Conservation (phyloP, 2,329 filamentous ascomycete genomes). For the Bisporella sp. region DNA sequence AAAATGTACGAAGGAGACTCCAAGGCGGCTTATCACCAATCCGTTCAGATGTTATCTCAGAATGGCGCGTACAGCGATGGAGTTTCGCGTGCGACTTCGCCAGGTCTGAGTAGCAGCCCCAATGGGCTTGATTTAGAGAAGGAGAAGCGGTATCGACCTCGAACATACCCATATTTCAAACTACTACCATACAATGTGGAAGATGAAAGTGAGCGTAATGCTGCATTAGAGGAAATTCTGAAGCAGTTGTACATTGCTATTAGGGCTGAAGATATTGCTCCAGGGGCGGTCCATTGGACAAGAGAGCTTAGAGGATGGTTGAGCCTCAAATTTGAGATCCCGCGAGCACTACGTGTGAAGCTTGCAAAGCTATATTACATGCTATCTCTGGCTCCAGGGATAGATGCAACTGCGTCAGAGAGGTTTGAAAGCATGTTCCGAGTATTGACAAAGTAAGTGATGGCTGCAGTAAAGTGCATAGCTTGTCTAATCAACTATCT, state of each 20-base stretch:
- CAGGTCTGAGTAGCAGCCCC: conserved; percentile 52
- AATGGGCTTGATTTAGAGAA: conserved; percentile 43
- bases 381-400: conserved; percentile 79
- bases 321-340: conserved; percentile 94
- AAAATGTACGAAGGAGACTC: conserved; percentile 24
- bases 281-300: conserved; percentile 94
- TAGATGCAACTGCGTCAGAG: conserved; percentile 76
- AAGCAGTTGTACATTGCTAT: conserved; percentile 91
- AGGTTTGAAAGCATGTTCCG: conserved; percentile 97
- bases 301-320: conserved; percentile 94
- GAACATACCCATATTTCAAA: conserved; percentile 88
- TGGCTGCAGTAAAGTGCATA: conserved; percentile 11
- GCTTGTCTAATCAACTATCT: conserved; percentile 18
- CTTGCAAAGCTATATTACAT: conserved; percentile 92
- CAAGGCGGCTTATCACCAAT: conserved; percentile 24
- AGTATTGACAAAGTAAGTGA: conserved; percentile 78
- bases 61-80: conserved; percentile 44
- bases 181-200: conserved; percentile 88
- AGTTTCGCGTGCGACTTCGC: conserved; percentile 80
- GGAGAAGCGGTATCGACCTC: conserved; percentile 64
- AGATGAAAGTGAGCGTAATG: conserved; percentile 68
- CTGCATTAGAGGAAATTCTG: conserved; percentile 77
- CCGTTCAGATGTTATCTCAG: conserved; percentile 19
- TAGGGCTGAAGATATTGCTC: conserved; percentile 86
- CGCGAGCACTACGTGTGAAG: conserved; percentile 72